Percentiles rank a stretch among this genome's conserved stretches.
Conservation (phyloP, 148 eudicot species). For the Rhododendron vialii region DNA sequence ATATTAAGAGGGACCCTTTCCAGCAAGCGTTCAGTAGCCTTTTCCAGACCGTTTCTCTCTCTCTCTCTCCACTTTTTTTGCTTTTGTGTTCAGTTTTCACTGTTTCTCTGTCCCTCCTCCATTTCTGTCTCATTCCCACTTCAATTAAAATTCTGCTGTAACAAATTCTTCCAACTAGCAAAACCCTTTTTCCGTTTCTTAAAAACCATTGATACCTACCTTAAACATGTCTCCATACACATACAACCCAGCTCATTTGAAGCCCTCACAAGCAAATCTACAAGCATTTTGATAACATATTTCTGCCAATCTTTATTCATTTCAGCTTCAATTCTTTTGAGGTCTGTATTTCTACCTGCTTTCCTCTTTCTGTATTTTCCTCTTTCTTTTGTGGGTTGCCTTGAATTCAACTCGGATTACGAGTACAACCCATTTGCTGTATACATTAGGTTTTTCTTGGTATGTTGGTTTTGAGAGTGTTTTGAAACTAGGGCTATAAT, state of each 20-base stretch:
- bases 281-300: background rate
- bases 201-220: background rate
- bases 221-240: background rate
- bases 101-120: background rate
- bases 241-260: constrained; percentile 1
- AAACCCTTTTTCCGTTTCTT: background rate
- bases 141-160: background rate
- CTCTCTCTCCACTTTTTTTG: background rate
- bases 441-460: background rate
- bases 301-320: background rate
- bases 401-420: background rate
- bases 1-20: constrained; percentile 2
- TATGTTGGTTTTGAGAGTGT: background rate
- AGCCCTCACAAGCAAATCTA: background rate
- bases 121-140: background rate
- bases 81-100: background rate
- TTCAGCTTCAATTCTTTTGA: background rate
- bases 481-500: background rate
- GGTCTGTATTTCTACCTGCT: background rate
- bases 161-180: background rate
- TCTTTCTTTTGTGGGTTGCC: background rate
- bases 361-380: background rate
- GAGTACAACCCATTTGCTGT: background rate
- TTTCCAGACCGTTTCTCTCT: background rate
- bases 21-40: background rate